phyloP scores from a whole-genome alignment of 1,284 basidiomycete genomes.

The Leccinum insolens region DNA sequence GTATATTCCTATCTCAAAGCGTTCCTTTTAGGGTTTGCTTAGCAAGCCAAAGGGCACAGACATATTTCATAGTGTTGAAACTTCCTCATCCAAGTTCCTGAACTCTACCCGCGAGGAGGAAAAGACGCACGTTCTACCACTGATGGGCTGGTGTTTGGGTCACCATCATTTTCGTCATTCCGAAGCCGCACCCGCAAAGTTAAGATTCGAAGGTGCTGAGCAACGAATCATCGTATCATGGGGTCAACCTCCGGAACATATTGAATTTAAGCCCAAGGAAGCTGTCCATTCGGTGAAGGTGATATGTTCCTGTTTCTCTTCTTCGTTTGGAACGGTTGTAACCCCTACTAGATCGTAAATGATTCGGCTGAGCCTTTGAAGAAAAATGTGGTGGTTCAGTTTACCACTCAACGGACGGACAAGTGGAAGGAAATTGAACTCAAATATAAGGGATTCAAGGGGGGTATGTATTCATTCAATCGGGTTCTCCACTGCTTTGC shows the following conservation, averaged over 20 bases:
- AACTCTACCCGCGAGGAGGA: conserved; percentile 20
- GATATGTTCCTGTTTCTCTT: neutral
- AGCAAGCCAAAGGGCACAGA: conserved; percentile 1
- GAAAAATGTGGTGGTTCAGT: conserved; percentile 28
- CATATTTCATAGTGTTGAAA: conserved; percentile 26
- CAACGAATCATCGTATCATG: conserved; percentile 15
- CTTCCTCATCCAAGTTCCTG: conserved; percentile 31
- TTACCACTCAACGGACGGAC: conserved; percentile 12
- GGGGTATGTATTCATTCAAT: conserved; percentile 20
- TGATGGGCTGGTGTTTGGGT: conserved; percentile 32
- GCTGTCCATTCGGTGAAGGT: conserved; percentile 20
- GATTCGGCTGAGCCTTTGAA: conserved; percentile 12
- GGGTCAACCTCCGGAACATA: conserved; percentile 15
- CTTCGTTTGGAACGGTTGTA: neutral
- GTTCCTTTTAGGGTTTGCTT: conserved; percentile 11
- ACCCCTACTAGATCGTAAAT: conserved; percentile 27
- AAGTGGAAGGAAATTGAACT: conserved; percentile 18
- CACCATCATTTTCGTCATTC: conserved; percentile 20
- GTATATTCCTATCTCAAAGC: conserved; percentile 6
- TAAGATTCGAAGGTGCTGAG: conserved; percentile 19
- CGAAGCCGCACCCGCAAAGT: conserved; percentile 14
- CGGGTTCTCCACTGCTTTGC: neutral
- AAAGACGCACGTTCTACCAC: conserved; percentile 16
- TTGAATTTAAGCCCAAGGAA: conserved; percentile 25
- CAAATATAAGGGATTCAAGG: conserved; percentile 24